phyloP scores from a whole-genome alignment of 2,329 filamentous ascomycete genomes.

The Fonsecaea pedrosoi region DNA sequence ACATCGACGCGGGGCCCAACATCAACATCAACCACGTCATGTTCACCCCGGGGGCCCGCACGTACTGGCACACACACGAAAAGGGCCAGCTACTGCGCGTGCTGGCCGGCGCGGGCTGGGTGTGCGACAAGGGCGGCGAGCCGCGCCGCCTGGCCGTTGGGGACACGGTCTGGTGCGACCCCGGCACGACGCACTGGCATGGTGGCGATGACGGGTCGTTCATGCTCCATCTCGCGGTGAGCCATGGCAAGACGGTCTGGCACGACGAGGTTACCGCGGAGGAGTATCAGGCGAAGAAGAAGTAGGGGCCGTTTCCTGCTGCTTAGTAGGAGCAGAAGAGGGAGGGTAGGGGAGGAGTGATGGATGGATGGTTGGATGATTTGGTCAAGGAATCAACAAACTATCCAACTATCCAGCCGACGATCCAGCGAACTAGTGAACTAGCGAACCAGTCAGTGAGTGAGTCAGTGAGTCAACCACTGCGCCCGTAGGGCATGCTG shows the following conservation, averaged over 20 bases:
- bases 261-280: constrained; percentile 47
- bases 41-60: constrained; percentile 54
- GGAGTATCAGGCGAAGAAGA: constrained; percentile 43
- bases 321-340: background rate
- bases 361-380: background rate
- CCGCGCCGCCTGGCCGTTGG: constrained; percentile 49
- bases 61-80: constrained; percentile 56
- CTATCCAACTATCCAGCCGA: no score
- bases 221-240: constrained; percentile 52
- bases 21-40: constrained; percentile 49
- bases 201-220: constrained; percentile 50
- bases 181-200: constrained; percentile 56
- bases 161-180: constrained; percentile 51
- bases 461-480: no score
- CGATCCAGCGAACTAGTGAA: no score
- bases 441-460: no score
- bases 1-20: constrained; percentile 37
- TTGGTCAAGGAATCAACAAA: no score
- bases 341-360: background rate
- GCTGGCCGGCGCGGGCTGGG: constrained; percentile 50
- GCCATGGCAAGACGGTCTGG: constrained; percentile 49
- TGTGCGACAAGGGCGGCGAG: constrained; percentile 51
- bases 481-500: background rate
- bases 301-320: background rate
- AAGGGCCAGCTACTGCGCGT: constrained; percentile 54